Percentiles rank a stretch among this genome's conserved stretches.
Conservation (phyloP, 345 rosid species). For the Citrus hindsii region DNA sequence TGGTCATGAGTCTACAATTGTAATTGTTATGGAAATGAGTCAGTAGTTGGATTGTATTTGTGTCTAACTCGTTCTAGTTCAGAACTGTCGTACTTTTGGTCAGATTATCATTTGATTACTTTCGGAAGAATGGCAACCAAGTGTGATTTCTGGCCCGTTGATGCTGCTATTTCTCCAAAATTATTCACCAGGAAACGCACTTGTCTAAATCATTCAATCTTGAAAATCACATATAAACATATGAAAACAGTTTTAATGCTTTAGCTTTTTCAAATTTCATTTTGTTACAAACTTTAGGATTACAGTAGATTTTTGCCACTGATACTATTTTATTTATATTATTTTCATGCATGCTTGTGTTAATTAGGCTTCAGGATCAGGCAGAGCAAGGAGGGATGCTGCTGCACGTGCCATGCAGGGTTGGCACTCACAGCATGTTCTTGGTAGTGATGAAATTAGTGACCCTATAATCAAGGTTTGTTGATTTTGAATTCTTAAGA, state of each 20-base stretch:
- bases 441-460: conserved; percentile 54
- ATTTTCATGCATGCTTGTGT: conserved; percentile 9
- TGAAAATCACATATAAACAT: background rate
- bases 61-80: background rate
- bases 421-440: conserved; percentile 65
- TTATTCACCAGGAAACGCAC: background rate
- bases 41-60: background rate
- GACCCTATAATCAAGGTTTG: conserved; percentile 56
- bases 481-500: background rate
- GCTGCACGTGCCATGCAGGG: conserved; percentile 86
- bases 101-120: background rate
- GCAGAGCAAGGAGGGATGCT: conserved; percentile 64
- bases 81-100: background rate
- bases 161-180: background rate
- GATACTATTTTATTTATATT: background rate
- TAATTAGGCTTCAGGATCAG: conserved; percentile 50
- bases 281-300: background rate
- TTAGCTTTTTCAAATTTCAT: background rate
- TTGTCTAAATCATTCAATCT: background rate
- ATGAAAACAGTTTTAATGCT: background rate
- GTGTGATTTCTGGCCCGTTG: background rate
- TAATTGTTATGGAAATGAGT: background rate
- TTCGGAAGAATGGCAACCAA: background rate
- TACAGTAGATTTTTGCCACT: background rate
- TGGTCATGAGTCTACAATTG: too few relatives aligned